Conservation (phyloP, 2,329 filamentous ascomycete species). For the Monilinia polystroma region DNA sequence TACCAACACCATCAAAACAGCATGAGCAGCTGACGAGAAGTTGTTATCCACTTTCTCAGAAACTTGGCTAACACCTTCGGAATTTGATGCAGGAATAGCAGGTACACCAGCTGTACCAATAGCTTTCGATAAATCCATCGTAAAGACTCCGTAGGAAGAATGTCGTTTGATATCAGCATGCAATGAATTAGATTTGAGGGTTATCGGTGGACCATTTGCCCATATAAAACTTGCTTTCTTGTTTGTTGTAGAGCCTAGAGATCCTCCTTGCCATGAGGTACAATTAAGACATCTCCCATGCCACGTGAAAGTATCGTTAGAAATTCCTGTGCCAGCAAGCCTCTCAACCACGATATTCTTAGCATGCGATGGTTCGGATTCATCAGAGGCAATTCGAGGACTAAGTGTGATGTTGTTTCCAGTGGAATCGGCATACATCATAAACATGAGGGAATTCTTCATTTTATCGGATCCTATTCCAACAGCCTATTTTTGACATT, state of each 20-base stretch:
- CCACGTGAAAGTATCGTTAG: slow-evolving; percentile 46
- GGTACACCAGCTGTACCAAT: slow-evolving; percentile 48
- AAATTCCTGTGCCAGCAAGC: slow-evolving; percentile 50
- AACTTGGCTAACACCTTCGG: slow-evolving; percentile 45
- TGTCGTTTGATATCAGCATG: slow-evolving; percentile 53
- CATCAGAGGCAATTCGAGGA: slow-evolving; percentile 50
- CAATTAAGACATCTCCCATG: slow-evolving; percentile 55
- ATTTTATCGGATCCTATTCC: slow-evolving; percentile 55
- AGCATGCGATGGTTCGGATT: slow-evolving; percentile 52
- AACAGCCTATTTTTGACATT: slow-evolving; percentile 42
- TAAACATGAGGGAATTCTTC: slow-evolving; percentile 52
- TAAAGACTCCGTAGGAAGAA: slow-evolving; percentile 53
- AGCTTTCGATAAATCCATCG: slow-evolving; percentile 54
- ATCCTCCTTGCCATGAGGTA: slow-evolving; percentile 50
- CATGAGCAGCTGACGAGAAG: slow-evolving; percentile 40
- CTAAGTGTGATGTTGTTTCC: slow-evolving; percentile 55
- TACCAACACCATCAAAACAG: slow-evolving; percentile 53
- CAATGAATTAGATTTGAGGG: slow-evolving; percentile 45
- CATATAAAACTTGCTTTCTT: slow-evolving; percentile 53
- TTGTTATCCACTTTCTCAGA: slow-evolving; percentile 39
- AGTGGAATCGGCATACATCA: slow-evolving; percentile 52
- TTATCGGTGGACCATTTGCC: slow-evolving; percentile 52
- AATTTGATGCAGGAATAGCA: slow-evolving; percentile 35
- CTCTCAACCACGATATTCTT: slow-evolving; percentile 47
- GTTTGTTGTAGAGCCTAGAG: slow-evolving; percentile 50